Evolutionary conservation across 2,329 filamentous ascomycete genomes (phyloP), one percentile per base, ranked within the genome.

Genomic region (Podosphaera fusca): DNA sequence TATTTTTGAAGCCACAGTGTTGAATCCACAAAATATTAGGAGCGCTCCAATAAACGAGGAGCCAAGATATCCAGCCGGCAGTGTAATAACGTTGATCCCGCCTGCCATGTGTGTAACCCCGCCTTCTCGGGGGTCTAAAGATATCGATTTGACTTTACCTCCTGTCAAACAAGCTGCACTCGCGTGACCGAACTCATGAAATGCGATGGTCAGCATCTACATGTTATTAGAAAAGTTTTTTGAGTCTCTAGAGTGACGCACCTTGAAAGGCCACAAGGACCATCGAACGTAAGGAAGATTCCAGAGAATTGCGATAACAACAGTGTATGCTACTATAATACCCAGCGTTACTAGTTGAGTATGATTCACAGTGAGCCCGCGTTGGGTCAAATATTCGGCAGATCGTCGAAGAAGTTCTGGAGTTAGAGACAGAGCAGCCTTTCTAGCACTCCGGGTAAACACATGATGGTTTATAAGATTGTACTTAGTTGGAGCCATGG

Each of bases 231-330:
- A 50, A 38, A 55, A 34, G 5, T 30, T 7, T 49, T 38, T 10
- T 40, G 14, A 31, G 29, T 7, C 12, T 29, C 2, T n/a, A 21
- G 3, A 35, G 47, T 36, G 14, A 59, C 67, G 61, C 67, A 84
- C 81, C 72, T 89, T 89, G 72, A 89, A 88, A 3, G 85, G 85
- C 84, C 84, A 89, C 40, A 89, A 70, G 1, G 82, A 74, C 74
- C 79, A 83, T 57, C 78, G 75, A n/a, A 89, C 70, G 67, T 86
- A 87, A 0, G 85, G 85, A 1, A 88, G 68, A 69, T 88, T 88
- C 85, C 85, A 89, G 2, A 89, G 72, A 47, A 89, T 73, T 3
- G 83, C 84, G 61, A 89, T 89, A 52, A 75, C 75, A 21, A 87
- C 83, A 2, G 84, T 75, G 68, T 88, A 88, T 40, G 74, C 81